Evolutionary conservation across 148 eudicot genomes (phyloP).

Genomic region (Fagopyrum homotropicum): DNA sequence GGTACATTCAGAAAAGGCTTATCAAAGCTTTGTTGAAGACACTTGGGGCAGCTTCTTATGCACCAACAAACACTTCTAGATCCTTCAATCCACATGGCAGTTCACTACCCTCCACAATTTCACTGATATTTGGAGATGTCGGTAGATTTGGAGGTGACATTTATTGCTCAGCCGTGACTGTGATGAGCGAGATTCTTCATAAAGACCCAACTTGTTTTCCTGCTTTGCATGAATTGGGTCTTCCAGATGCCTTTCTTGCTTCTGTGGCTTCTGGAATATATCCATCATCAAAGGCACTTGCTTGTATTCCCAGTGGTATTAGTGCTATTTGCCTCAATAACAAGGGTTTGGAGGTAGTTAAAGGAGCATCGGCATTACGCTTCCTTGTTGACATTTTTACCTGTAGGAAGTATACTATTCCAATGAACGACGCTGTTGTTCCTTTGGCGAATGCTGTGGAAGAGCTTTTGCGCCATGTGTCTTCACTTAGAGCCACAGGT

Average conservation of each 20-base stretch:
- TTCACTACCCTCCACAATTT: conserved; percentile 67
- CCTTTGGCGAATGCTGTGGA: conserved; percentile 94
- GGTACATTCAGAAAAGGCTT: conserved; percentile 61
- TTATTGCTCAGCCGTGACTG: conserved; percentile 86
- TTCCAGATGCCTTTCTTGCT: conserved; percentile 78
- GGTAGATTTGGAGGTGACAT: conserved; percentile 91
- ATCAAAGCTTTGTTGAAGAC: conserved; percentile 83
- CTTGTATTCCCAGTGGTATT: conserved; percentile 92
- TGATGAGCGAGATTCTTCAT: conserved; percentile 96
- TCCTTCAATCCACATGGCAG: conserved; percentile 63
- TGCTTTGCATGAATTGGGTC: conserved; percentile 78
- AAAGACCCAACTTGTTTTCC: conserved; percentile 88
- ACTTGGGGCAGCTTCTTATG: conserved; percentile 90
- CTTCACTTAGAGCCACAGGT: conserved; percentile 75
- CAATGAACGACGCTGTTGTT: conserved; percentile 85
- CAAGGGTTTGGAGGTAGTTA: conserved; percentile 90
- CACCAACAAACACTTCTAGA: conserved; percentile 66
- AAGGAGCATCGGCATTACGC: conserved; percentile 63
- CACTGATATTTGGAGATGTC: conserved; percentile 62
- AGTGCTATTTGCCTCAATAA: conserved; percentile 91
- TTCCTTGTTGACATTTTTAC: conserved; percentile 79
- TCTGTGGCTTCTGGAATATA: conserved; percentile 71
- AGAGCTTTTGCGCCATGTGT: conserved; percentile 88
- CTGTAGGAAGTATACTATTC: conserved; percentile 59
- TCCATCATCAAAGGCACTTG: conserved; percentile 89